phyloP scores from a whole-genome alignment of 2,329 filamentous ascomycete species.

The Sporothrix curviconia region DNA sequence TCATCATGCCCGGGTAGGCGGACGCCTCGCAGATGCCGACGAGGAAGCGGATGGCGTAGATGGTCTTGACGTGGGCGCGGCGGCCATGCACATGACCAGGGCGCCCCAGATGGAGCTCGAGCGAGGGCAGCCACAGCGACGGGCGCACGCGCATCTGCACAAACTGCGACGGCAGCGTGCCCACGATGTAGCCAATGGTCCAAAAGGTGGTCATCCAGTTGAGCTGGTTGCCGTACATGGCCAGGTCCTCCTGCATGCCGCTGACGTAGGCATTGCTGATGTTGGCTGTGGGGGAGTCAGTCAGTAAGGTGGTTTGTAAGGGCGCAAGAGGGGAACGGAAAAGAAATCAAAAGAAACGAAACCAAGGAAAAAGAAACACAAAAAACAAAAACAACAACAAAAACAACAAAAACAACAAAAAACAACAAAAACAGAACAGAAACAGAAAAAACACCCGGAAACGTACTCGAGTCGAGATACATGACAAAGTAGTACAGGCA shows the following conservation, averaged over 20 bases:
- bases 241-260: constrained; percentile 38
- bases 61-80: constrained; percentile 38
- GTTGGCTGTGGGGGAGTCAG: constrained; percentile 20
- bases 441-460: too few relatives aligned
- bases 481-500: background rate
- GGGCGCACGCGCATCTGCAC: too few relatives aligned
- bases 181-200: too few relatives aligned
- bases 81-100: constrained; percentile 14
- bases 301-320: background rate
- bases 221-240: constrained; percentile 34
- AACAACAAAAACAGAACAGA: too few relatives aligned
- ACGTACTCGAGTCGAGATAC: background rate
- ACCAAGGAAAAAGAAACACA: too few relatives aligned
- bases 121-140: too few relatives aligned
- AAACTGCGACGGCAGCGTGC: too few relatives aligned
- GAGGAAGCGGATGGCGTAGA: constrained; percentile 44
- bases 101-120: constrained; percentile 30
- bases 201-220: constrained; percentile 27
- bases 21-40: constrained; percentile 38
- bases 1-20: constrained; percentile 37
- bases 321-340: too few relatives aligned
- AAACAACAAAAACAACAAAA: too few relatives aligned
- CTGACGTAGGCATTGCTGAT: constrained; percentile 38
- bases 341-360: too few relatives aligned
- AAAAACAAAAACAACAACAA: too few relatives aligned